Evolutionary conservation across 768 basidiomycete species (phyloP).

Genomic region (Suillus bovinus): DNA sequence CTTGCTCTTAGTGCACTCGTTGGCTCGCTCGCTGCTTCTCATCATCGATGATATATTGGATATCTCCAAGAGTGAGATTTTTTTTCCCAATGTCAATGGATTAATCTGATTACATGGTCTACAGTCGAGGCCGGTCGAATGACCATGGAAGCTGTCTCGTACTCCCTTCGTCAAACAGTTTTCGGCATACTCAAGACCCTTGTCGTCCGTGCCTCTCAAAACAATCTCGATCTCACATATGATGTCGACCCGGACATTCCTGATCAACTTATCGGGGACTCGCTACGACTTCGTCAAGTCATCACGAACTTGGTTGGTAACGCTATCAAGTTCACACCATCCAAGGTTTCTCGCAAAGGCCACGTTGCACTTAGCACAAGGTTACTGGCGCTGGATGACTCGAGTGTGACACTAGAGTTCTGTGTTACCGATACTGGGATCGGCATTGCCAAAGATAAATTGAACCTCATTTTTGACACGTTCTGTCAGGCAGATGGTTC

Average conservation of each 20-base stretch:
- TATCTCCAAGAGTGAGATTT: conserved; percentile 92
- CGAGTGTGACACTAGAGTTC: conserved; percentile 90
- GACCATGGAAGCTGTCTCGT: conserved; percentile 99
- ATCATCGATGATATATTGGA: conserved; percentile 99
- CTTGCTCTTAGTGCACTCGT: conserved; percentile 89
- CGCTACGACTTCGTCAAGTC: conserved; percentile 90
- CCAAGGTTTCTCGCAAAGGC: conserved; percentile 75
- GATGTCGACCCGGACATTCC: conserved; percentile 95
- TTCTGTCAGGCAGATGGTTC: conserved; percentile 99
- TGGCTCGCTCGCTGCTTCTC: conserved; percentile 88
- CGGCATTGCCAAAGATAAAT: conserved; percentile 97
- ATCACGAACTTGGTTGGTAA: conserved; percentile 96
- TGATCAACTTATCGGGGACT: conserved; percentile 96
- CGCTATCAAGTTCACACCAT: conserved; percentile 95
- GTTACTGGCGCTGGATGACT: conserved; percentile 74
- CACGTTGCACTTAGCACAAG: conserved; percentile 89
- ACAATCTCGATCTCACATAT: conserved; percentile 94
- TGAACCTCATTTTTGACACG: conserved; percentile 98
- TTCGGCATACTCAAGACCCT: conserved; percentile 98
- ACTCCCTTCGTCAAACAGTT: conserved; percentile 94
- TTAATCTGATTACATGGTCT: conserved; percentile 14
- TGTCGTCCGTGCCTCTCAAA: conserved; percentile 95
- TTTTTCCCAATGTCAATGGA: neutral
- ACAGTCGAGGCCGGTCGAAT: conserved; percentile 97
- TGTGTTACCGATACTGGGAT: conserved; percentile 98